Conservation (phyloP, 2,329 filamentous ascomycete species). For the Graphilbum sp. region DNA sequence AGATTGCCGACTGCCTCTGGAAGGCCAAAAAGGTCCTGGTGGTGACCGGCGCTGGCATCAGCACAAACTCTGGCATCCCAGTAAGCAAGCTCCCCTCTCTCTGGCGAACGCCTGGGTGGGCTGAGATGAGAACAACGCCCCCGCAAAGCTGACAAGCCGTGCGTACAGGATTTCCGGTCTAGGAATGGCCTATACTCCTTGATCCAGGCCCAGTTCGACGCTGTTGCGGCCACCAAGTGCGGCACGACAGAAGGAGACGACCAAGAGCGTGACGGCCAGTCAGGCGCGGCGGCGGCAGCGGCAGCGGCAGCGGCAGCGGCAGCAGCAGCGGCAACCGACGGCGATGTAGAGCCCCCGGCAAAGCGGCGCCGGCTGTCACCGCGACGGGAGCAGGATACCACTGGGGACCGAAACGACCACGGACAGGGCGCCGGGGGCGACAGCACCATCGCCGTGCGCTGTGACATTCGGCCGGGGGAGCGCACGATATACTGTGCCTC, state of each 20-base stretch:
- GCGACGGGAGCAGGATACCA: neutral
- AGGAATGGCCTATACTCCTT: conserved; percentile 57
- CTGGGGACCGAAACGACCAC: neutral
- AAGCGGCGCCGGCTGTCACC: neutral
- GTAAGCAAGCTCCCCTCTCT: too few relatives aligned
- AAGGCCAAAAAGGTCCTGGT: conserved; percentile 55
- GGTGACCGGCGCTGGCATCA: conserved; percentile 57
- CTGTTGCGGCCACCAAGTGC: conserved; percentile 18
- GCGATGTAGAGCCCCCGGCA: neutral
- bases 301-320: neutral
- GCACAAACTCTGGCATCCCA: conserved; percentile 60
- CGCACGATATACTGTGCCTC: conserved; percentile 1
- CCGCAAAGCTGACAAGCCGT: too few relatives aligned
- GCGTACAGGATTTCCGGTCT: conserved; percentile 58
- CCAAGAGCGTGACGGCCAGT: neutral
- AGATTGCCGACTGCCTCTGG: conserved; percentile 46
- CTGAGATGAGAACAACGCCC: too few relatives aligned
- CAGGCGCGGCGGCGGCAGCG: neutral
- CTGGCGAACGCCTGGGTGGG: too few relatives aligned
- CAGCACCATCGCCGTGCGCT: too few relatives aligned
- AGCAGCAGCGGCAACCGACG: neutral
- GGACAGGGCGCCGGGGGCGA: too few relatives aligned
- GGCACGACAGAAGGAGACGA: neutral
- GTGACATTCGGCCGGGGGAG: too few relatives aligned
- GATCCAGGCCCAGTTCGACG: conserved; percentile 51